Conservation (phyloP, 1,139 yeast genomes). For the Hyphopichia buzzinii region DNA sequence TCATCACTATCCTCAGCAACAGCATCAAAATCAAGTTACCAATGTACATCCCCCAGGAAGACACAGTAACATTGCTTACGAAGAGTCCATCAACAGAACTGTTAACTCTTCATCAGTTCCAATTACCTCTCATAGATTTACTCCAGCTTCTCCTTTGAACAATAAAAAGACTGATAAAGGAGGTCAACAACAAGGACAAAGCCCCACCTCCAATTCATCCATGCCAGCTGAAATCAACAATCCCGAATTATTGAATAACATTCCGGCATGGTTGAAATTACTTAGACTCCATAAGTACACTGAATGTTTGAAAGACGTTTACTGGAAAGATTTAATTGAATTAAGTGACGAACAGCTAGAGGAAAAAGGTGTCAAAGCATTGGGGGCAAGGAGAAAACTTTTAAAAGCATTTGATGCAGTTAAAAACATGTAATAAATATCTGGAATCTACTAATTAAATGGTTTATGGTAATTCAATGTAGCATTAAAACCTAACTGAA, state of each 20-base stretch:
- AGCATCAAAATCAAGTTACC: slow-evolving; percentile 8
- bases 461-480: background rate
- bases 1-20: slow-evolving; percentile 5
- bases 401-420: slow-evolving; percentile 89
- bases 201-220: slow-evolving; percentile 27
- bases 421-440: slow-evolving; percentile 19
- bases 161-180: background rate
- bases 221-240: slow-evolving; percentile 69
- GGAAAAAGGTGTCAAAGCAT: slow-evolving; percentile 80
- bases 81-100: slow-evolving; percentile 36
- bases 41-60: slow-evolving; percentile 1
- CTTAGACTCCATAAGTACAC: slow-evolving; percentile 92
- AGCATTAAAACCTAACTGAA: background rate
- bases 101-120: slow-evolving; percentile 43
- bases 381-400: slow-evolving; percentile 92
- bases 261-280: slow-evolving; percentile 90
- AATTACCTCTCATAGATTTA: slow-evolving; percentile 13
- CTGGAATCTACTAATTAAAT: background rate
- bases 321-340: slow-evolving; percentile 80
- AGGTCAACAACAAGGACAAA: slow-evolving; percentile 7
- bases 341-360: slow-evolving; percentile 70
- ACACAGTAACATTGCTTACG: slow-evolving; percentile 18
- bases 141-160: slow-evolving; percentile 2
- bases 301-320: slow-evolving; percentile 68
- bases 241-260: slow-evolving; percentile 63